These are phyloP conservation scores for Cercospora nicotianae DNA, from an alignment of 2,329 filamentous ascomycete genomes.

Conservation along the genomic window DNA sequence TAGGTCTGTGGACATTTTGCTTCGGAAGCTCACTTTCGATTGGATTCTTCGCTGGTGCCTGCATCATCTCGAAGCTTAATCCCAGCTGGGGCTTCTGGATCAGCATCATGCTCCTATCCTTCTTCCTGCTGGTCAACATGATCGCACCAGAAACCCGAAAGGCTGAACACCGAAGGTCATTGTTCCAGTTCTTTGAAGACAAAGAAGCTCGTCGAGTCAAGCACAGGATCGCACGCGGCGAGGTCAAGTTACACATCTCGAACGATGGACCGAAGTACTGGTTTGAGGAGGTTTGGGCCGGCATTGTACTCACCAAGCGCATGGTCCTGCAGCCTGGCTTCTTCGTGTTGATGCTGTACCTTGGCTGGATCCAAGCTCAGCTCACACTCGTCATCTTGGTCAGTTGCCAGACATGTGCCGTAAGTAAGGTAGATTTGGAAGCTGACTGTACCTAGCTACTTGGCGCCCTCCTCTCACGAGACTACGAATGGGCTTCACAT, in stretches of 20 bases:
- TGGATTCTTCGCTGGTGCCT: slow-evolving; percentile 70
- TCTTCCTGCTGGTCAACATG: slow-evolving; percentile 68
- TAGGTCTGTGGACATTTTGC: slow-evolving; percentile 76
- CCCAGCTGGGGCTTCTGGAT: slow-evolving; percentile 77
- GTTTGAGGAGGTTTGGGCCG: slow-evolving; percentile 74
- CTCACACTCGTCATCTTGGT: slow-evolving; percentile 71
- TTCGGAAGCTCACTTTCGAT: slow-evolving; percentile 70
- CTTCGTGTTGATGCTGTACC: slow-evolving; percentile 68
- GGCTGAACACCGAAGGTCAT: slow-evolving; percentile 66
- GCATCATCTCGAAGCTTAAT: slow-evolving; percentile 63
- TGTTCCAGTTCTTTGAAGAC: slow-evolving; percentile 60
- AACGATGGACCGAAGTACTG: slow-evolving; percentile 73
- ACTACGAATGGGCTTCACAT: slow-evolving; percentile 64
- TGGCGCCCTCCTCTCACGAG: slow-evolving; percentile 68
- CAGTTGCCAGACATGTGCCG: slow-evolving; percentile 29
- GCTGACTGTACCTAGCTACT: slow-evolving; percentile 51
- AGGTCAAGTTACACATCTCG: slow-evolving; percentile 73
- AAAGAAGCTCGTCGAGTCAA: slow-evolving; percentile 47
- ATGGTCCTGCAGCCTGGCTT: slow-evolving; percentile 77
- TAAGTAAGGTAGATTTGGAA: neutral
- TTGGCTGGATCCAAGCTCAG: slow-evolving; percentile 76
- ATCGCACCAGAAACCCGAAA: slow-evolving; percentile 70
- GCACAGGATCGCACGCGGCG: slow-evolving; percentile 65
- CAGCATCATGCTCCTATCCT: slow-evolving; percentile 65
- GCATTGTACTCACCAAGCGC: slow-evolving; percentile 62